Evolutionary conservation across 2,329 filamentous ascomycete genomes (phyloP).

Genomic region (Aspergillus udagawae): DNA sequence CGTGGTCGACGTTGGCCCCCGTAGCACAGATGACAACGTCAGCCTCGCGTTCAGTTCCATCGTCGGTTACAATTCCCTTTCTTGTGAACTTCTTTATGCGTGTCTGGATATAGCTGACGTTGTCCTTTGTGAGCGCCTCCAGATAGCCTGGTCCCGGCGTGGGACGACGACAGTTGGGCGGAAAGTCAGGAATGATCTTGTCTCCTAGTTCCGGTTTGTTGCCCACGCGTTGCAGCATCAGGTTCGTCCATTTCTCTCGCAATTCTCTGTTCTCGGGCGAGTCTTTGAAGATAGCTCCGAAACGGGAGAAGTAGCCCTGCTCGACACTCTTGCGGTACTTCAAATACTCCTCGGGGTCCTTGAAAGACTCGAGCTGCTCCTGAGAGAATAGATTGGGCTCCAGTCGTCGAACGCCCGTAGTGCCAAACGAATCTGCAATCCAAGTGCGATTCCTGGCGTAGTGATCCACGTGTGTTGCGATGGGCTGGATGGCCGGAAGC

Average conservation of each 20-base stretch:
- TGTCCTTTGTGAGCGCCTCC: slow-evolving; percentile 58
- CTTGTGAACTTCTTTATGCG: slow-evolving; percentile 57
- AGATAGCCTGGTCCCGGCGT: slow-evolving; percentile 66
- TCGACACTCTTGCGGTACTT: slow-evolving; percentile 56
- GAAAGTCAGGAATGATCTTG: slow-evolving; percentile 58
- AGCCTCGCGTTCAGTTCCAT: slow-evolving; percentile 55
- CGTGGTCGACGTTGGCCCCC: slow-evolving; percentile 58
- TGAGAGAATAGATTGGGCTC: slow-evolving; percentile 53
- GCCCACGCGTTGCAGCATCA: slow-evolving; percentile 53
- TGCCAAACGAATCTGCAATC: slow-evolving; percentile 63
- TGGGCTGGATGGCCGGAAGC: slow-evolving; percentile 37
- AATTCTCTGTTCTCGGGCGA: slow-evolving; percentile 48
- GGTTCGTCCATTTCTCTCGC: slow-evolving; percentile 45
- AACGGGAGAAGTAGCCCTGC: slow-evolving; percentile 59
- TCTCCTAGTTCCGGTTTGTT: slow-evolving; percentile 55
- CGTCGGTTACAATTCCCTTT: slow-evolving; percentile 57
- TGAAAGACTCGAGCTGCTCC: slow-evolving; percentile 55
- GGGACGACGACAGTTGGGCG: slow-evolving; percentile 60
- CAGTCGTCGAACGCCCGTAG: slow-evolving; percentile 48
- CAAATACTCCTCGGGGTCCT: slow-evolving; percentile 59
- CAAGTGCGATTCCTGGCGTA: slow-evolving; percentile 64
- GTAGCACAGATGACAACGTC: slow-evolving; percentile 67
- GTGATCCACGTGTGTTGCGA: slow-evolving; percentile 53
- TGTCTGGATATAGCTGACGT: slow-evolving; percentile 58
- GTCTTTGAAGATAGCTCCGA: slow-evolving; percentile 52